A percentile compares a stretch with the other conserved stretches of the same genome.
These are phyloP conservation scores for Debaryomyces castellii DNA, from an alignment of 805 yeast species.

Conservation along the genomic window DNA sequence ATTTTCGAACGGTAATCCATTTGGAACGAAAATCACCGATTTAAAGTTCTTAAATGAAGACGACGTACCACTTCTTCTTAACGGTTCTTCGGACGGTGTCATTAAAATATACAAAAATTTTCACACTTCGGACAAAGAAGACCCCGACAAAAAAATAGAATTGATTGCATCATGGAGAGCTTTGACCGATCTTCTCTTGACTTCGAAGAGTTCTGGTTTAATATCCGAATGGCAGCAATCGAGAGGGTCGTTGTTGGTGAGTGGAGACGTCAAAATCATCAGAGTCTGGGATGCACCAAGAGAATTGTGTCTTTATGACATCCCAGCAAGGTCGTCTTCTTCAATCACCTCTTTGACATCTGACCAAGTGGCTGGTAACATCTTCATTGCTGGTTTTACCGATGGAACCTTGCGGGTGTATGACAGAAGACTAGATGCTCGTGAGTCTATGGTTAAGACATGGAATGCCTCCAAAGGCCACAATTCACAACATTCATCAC, in stretches of 20 bases:
- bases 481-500: slow-evolving; percentile 8
- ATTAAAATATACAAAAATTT: slow-evolving; percentile 81
- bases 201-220: slow-evolving; percentile 80
- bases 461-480: slow-evolving; percentile 57
- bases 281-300: slow-evolving; percentile 97
- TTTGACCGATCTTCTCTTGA: slow-evolving; percentile 75
- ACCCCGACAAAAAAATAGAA: slow-evolving; percentile 42
- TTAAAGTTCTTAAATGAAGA: slow-evolving; percentile 87
- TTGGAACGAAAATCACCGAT: slow-evolving; percentile 87
- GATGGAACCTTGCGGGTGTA: slow-evolving; percentile 89
- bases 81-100: slow-evolving; percentile 95
- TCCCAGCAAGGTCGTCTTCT: slow-evolving; percentile 88
- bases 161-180: slow-evolving; percentile 91
- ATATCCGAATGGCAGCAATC: slow-evolving; percentile 97
- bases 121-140: slow-evolving; percentile 44
- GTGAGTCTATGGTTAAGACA: slow-evolving; percentile 80
- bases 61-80: slow-evolving; percentile 77
- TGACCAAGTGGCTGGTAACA: slow-evolving; percentile 92
- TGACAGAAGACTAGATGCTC: slow-evolving; percentile 80
- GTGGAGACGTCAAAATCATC: slow-evolving; percentile 92
- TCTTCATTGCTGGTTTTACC: slow-evolving; percentile 87
- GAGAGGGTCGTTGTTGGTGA: slow-evolving; percentile 83
- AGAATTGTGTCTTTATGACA: slow-evolving; percentile 80
- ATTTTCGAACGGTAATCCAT: slow-evolving; percentile 82
- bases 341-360: slow-evolving; percentile 89